Base-by-base conservation (phyloP, 31 red algal species). In the Endocladia muricata region DNA sequence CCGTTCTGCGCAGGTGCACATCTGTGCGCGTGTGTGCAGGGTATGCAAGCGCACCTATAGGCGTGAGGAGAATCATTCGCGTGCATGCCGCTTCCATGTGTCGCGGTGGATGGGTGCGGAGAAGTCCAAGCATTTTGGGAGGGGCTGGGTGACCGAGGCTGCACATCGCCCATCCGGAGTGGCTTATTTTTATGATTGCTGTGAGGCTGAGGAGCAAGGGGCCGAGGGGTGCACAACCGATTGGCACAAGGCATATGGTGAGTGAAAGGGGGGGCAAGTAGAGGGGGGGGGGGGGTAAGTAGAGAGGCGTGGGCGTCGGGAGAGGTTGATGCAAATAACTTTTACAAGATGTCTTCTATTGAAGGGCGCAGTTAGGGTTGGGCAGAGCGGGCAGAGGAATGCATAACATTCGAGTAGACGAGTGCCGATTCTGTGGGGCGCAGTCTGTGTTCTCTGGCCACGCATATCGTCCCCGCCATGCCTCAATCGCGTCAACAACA, bases 121-220 rank as follows among this genome's bases (percentile, higher is more conserved):
- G 61, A 55, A 66, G 7, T 81, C 77, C 8, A 81, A 81, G 77
- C 52, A 68, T 3, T 81, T 68, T 38, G 77, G 77, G 0, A 41
- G 77, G 31, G 35, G 36, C 5, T 19, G 44, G 11, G 44, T 13
- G 44, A 19, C 11, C 11, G 44, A 49, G 44, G 64, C 43, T 22
- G 55, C 36, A 3, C 26, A 63, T 35, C 60, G 42, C 49, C 75
- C 75, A 3, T 59, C 55, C 38, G 77, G 77, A 11, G 51, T 70
- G 30, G 61, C 63, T 28, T 81, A 81, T 54, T 81, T 68, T 37
- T 81, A 69, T 35, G 77, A 81, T 37, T 81, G 77, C 42, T 81
- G 77, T 25, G 77, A 81, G 25, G 77, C 77, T 26, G 52, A 64
- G 3, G 34, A 48, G 1, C 31, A 35, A 2, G 47, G 38, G 1